Evolutionary conservation across 2,329 filamentous ascomycete genomes (phyloP).

Genomic region (Sclerotinia subarctica): DNA sequence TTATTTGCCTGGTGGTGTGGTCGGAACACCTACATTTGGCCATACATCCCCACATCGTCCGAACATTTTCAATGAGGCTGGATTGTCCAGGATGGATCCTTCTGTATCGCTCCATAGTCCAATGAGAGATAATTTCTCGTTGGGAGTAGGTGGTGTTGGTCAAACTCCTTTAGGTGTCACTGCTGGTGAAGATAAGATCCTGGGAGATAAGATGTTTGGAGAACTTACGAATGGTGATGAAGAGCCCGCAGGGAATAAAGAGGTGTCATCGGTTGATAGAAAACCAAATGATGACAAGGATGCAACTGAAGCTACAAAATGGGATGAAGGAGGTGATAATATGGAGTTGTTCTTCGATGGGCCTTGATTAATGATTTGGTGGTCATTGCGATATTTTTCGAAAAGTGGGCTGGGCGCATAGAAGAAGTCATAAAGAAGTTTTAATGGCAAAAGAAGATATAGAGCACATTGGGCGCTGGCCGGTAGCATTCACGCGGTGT

Average conservation of each 20-base stretch:
- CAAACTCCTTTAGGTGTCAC: slow-evolving; percentile 12
- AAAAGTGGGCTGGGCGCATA: background rate
- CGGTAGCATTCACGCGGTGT: slow-evolving; percentile 10
- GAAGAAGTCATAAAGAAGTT: background rate
- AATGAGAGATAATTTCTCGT: slow-evolving; percentile 32
- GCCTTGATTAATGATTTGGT: slow-evolving; percentile 24
- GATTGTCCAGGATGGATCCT: slow-evolving; percentile 33
- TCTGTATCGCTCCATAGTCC: slow-evolving; percentile 32
- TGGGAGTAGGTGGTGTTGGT: background rate
- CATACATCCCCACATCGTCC: slow-evolving; percentile 26
- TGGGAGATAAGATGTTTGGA: slow-evolving; percentile 35
- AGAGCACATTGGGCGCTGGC: background rate
- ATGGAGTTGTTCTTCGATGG: slow-evolving; percentile 34
- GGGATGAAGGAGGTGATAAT: slow-evolving; percentile 29
- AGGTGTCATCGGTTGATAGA: background rate
- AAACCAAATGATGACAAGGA: slow-evolving; percentile 18
- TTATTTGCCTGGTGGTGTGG: slow-evolving; percentile 33
- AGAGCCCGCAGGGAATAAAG: slow-evolving; percentile 18
- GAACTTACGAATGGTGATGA: slow-evolving; percentile 37
- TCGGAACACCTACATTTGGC: slow-evolving; percentile 28
- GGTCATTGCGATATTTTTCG: background rate
- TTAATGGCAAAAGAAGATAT: slow-evolving; percentile 1
- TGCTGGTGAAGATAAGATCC: slow-evolving; percentile 27
- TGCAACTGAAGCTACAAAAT: slow-evolving; percentile 25
- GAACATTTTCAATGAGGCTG: slow-evolving; percentile 34